Evolutionary conservation across 495 filamentous ascomycete genomes (phyloP), one percentile per base, ranked within the genome.

Genomic region (Chaetomium tenue): DNA sequence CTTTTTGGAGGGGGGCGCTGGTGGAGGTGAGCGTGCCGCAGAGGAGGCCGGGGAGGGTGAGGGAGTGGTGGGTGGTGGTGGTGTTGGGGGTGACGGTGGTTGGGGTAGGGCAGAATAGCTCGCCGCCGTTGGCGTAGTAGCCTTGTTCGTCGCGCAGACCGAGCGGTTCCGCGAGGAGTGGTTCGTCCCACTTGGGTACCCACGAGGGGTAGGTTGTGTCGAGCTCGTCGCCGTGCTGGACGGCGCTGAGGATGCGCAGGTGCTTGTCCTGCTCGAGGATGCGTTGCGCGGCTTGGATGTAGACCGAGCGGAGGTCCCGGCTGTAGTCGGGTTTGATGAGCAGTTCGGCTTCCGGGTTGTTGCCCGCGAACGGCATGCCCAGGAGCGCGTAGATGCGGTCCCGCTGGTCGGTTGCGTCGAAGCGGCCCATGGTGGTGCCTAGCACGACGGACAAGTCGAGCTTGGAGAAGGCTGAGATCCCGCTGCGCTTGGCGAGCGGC

Each of bases 381-480:
- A 55, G 30, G 18, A 55, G 52, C 18, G 52, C 52, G 52, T 55
- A 55, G 52, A 55, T 55, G 28, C 52, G 52, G 52, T 55, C 52
- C 6, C 52, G 52, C 28, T 26, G 26, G 52, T 55, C 52, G 52
- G 52, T 55, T 30, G 52, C 33, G 52, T 37, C 52, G 30, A 55
- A 55, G 16, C 52, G 52, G 28, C 52, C 52, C 18, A 55, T 39
- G 52, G 52, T 55, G 18, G 52, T 37, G 28, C 52, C 52, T 18
- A 55, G n/a, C 28, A 55, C 52, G 15, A 55, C 15, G 1, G 52
- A 55, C 30, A 55, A 8, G 52, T 55, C 52, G 16, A 55, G 52
- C 28, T 55, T 55, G 16, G 52, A 55, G 52, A 55, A 55, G 16
- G 52, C 12, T 0, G 52, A 55, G 52, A 55, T 55, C 6, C 52